Conservation (phyloP, 805 yeast genomes). For the Kuraishia cidri region DNA sequence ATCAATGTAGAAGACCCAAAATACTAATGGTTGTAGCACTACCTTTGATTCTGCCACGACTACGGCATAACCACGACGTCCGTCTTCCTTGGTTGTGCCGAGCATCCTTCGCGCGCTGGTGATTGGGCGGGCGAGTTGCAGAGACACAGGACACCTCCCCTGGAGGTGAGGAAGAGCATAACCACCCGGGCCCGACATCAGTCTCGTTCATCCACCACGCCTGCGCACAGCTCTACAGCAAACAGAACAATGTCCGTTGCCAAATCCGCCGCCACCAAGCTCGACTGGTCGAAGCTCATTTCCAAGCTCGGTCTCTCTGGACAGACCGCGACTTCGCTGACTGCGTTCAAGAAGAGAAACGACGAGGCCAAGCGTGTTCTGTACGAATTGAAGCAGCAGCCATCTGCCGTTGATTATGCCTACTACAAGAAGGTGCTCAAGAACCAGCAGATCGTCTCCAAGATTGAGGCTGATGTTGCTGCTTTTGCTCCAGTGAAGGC, state of each 20-base stretch:
- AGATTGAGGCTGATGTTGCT: constrained; percentile 69
- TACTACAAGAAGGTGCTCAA: constrained; percentile 74
- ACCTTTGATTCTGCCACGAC: too few relatives aligned
- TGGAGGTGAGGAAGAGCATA: too few relatives aligned
- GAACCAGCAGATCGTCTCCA: constrained; percentile 71
- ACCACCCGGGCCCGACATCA: too few relatives aligned
- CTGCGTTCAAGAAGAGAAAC: constrained; percentile 95
- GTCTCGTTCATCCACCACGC: too few relatives aligned
- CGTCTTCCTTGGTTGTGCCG: too few relatives aligned
- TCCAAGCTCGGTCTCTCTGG: constrained; percentile 89
- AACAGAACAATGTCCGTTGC: constrained; percentile 14
- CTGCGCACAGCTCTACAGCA: not conserved
- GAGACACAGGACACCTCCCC: too few relatives aligned
- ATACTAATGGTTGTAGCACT: too few relatives aligned
- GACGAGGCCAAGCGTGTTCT: constrained; percentile 92
- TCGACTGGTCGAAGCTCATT: constrained; percentile 92
- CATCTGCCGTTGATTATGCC: constrained; percentile 72
- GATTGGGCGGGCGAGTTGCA: too few relatives aligned
- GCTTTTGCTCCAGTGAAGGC: constrained; percentile 77
- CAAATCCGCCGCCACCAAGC: constrained; percentile 68
- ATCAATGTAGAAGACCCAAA: too few relatives aligned
- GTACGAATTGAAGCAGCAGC: constrained; percentile 60
- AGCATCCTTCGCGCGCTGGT: too few relatives aligned
- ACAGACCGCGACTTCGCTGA: constrained; percentile 77
- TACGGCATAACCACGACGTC: too few relatives aligned